Conservation (phyloP, 2,329 filamentous ascomycete genomes). For the Botrytis byssoidea region DNA sequence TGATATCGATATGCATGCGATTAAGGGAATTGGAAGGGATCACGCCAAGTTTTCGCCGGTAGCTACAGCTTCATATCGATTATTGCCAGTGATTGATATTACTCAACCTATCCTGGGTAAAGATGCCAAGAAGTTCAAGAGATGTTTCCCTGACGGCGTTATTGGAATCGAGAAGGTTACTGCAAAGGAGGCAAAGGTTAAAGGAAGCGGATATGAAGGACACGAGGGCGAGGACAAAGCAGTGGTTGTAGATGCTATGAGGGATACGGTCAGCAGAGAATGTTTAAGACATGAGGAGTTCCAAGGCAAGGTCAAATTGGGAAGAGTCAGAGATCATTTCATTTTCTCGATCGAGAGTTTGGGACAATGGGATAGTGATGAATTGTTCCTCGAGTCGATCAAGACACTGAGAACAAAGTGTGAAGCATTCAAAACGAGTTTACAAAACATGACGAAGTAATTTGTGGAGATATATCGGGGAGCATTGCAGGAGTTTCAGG, state of each 20-base stretch:
- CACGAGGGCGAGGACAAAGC: constrained; percentile 81
- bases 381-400: constrained; percentile 87
- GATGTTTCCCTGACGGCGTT: constrained; percentile 87
- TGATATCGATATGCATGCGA: constrained; percentile 83
- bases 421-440: constrained; percentile 66
- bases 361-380: constrained; percentile 91
- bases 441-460: constrained; percentile 59
- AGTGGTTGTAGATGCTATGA: constrained; percentile 83
- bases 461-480: constrained; percentile 13
- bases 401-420: constrained; percentile 85
- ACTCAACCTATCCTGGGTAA: constrained; percentile 76
- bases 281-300: constrained; percentile 90
- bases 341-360: constrained; percentile 95
- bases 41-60: constrained; percentile 98
- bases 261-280: constrained; percentile 92
- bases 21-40: constrained; percentile 90
- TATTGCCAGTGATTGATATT: constrained; percentile 87
- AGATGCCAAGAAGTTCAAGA: constrained; percentile 85
- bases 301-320: constrained; percentile 91
- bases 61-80: constrained; percentile 87
- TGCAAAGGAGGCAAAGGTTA: constrained; percentile 57
- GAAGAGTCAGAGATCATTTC: constrained; percentile 89
- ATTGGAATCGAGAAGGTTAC: constrained; percentile 76
- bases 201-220: constrained; percentile 66
- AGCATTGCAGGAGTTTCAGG: constrained; percentile 38